Evolutionary conservation across 2,329 filamentous ascomycete genomes (phyloP).

Genomic region (Colletotrichum tamarilloi): DNA sequence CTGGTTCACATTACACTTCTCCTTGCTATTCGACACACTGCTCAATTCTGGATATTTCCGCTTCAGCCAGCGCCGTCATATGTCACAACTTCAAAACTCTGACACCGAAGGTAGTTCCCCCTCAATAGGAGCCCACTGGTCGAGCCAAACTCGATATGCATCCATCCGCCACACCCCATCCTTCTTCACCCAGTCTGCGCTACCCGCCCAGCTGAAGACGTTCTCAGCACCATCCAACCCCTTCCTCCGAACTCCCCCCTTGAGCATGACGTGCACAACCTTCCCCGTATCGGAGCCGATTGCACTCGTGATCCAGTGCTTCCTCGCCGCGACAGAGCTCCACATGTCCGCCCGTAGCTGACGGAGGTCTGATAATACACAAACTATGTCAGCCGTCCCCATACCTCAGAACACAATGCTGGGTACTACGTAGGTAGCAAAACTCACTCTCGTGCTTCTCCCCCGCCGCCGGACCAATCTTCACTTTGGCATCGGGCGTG

Average conservation of each 20-base stretch:
- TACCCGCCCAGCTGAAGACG: constrained; percentile 33
- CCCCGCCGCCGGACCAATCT: constrained; percentile 16
- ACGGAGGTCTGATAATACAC: constrained; percentile 14
- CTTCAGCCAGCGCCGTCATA: background rate
- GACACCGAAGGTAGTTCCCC: constrained; percentile 25
- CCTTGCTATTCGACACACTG: background rate
- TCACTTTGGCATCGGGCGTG: constrained; percentile 27
- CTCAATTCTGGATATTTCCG: background rate
- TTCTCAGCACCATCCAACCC: constrained; percentile 21
- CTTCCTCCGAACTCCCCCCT: constrained; percentile 26
- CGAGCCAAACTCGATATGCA: constrained; percentile 33
- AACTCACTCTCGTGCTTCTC: constrained; percentile 27
- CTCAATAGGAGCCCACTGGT: constrained; percentile 29
- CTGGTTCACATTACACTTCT: background rate
- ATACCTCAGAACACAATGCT: background rate
- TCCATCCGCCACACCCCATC: constrained; percentile 34
- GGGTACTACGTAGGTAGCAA: background rate
- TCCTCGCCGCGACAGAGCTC: constrained; percentile 27
- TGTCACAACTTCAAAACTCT: constrained; percentile 13
- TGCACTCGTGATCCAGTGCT: constrained; percentile 34
- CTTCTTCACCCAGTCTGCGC: constrained; percentile 32
- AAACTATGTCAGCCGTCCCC: constrained; percentile 8
- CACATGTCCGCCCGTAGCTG: constrained; percentile 30
- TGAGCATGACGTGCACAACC: constrained; percentile 33
- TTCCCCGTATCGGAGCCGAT: constrained; percentile 23